Conservation (phyloP, 2,329 filamentous ascomycete species). For the Penicillium janthinellum region DNA sequence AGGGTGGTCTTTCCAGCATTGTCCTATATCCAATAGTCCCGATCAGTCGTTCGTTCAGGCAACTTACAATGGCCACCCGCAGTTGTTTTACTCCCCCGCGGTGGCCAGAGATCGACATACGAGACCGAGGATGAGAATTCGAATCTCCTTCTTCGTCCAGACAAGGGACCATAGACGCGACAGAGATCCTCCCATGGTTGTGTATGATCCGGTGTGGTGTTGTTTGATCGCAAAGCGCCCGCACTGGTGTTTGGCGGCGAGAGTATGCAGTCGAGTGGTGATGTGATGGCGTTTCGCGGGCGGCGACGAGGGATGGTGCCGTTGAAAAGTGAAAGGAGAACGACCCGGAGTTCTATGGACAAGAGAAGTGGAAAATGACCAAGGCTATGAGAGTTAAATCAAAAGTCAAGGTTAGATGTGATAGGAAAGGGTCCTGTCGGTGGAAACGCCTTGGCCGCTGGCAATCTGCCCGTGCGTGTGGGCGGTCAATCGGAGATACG, state of each 20-base stretch:
- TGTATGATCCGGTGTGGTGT: constrained; percentile 21
- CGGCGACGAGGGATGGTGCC: background rate
- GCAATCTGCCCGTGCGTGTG: constrained; percentile 27
- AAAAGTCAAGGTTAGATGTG: constrained; percentile 4
- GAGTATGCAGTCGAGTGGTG: constrained; percentile 8
- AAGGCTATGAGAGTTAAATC: constrained; percentile 7
- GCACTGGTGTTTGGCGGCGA: constrained; percentile 7
- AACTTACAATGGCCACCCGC: background rate
- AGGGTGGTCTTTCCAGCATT: constrained; percentile 98
- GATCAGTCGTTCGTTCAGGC: constrained; percentile 15
- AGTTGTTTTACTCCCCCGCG: constrained; percentile 20
- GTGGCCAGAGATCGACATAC: constrained; percentile 56
- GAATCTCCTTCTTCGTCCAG: constrained; percentile 95
- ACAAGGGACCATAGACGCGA: constrained; percentile 69
- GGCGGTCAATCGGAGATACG: constrained; percentile 29
- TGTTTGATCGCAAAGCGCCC: constrained; percentile 5
- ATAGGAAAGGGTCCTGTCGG: constrained; percentile 14
- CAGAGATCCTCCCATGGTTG: constrained; percentile 57
- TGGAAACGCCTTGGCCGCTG: constrained; percentile 26
- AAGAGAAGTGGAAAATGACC: constrained; percentile 7
- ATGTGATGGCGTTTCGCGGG: constrained; percentile 2
- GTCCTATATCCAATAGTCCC: constrained; percentile 62
- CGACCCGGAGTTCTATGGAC: background rate
- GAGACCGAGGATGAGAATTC: constrained; percentile 91
- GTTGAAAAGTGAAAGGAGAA: background rate